Evolutionary conservation across 768 basidiomycete genomes (phyloP), one percentile per base, ranked within the genome.

Genomic region (Trametes cubensis): DNA sequence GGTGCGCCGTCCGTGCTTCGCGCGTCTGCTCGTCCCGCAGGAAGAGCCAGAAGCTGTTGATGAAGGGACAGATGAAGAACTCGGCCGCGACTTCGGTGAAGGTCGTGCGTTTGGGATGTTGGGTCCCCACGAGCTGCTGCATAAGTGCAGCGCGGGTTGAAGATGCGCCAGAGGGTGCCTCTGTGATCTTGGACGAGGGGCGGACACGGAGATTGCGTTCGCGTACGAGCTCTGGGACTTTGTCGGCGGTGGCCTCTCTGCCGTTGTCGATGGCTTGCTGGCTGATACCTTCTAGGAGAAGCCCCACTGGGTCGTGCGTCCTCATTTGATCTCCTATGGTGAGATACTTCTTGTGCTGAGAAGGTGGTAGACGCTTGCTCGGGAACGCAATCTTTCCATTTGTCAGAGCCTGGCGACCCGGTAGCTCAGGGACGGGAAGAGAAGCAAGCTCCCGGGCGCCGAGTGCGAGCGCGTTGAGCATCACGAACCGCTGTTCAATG

Each of bases 21-120:
- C 92, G 82, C 2, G 83, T 80, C 67, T 90, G 86, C 69, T 92
- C 88, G 67, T 96, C 94, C 7, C 91, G 85, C 47, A 97, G 83
- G 76, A 95, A 93, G n/a, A 82, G 71, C 95, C 95, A 99, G 75
- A 98, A 97, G n/a, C 88, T 85, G 67, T 95, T 90, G 75, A 98
- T 83, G 55, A 98, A 78, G 0, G 97, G 97, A 61, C 88, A 84
- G 53, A 97, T 83, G 76, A 98, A 98, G 74, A 77, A 87, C 70
- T 95, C 93, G 0, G 91, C 91, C 0, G 94, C 94, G 26, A 98
- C 76, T 55, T 84, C 81, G 20, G 84, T 85, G 69, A 89, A 90
- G 2, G 81, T 77, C 30, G 75, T 67, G 49, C n/a, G 46, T 42
- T 69, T 67, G 39, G 59, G 51, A 49, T 41, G 64, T 46, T 39